Evolutionary conservation across 441 rosid genomes (phyloP), one percentile per base, ranked within the genome.

Genomic region (Erodium moschatum): DNA sequence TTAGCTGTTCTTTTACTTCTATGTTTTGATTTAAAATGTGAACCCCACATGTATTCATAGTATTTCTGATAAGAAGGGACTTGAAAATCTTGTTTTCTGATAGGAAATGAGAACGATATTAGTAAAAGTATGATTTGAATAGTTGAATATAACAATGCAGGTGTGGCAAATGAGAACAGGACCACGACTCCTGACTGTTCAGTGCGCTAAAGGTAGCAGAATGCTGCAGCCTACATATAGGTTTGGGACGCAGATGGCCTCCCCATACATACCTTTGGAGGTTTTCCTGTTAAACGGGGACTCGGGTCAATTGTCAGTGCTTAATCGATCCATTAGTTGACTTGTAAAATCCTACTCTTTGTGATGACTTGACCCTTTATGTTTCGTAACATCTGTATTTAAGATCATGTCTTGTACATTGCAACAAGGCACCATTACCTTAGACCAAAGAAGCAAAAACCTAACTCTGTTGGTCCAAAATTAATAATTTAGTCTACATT

Each of bases 141-240:
- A 11, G 52, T n/a, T 70, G 18, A 38, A 56, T 33, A 10, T 44
- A n/a, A 38, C 29, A 12, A 31, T 74, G 68, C 87, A 93, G 98
- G 90, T 93, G 19, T 93, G 98, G 97, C 87, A 93, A 78, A 93
- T 93, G 97, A 93, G 98, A 74, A 91, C 96, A 0, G 98, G 98
- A 16, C 88, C 90, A 0, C 89, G 97, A 8, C 84, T 89, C 67
- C 73, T 87, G 70, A 81, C 93, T 1, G 79, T 91, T 74, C 83
- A 83, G 54, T 93, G 96, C 40, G 78, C 83, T 0, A 88, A 80
- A 79, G 92, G 97, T 19, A 85, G 92, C 85, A 87, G 78, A 77
- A 68, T 93, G 67, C 71, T 93, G 78, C 97, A 93, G 75, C 97
- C 96, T 21, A 78, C 89, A 0, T 89, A 89, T 79, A 83, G 93